Evolutionary conservation across 2,329 filamentous ascomycete species (phyloP).

Genomic region (Neurospora sp.): DNA sequence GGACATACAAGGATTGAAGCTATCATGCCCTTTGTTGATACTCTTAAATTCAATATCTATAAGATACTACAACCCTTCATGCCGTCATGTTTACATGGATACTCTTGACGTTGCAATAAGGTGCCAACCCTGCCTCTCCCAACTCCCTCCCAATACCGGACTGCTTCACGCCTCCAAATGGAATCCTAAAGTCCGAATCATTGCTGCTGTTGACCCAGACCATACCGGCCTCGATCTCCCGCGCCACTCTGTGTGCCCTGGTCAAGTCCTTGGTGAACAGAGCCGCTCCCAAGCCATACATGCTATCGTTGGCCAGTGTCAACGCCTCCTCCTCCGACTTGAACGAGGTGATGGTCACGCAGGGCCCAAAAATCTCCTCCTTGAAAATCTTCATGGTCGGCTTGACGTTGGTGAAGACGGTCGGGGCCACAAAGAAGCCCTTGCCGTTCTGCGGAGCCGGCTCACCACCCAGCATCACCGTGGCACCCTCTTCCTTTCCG

Average conservation of each 20-base stretch:
- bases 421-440: constrained; percentile 26
- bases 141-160: constrained; percentile 28
- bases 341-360: constrained; percentile 25
- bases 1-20: background rate
- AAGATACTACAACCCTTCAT: constrained; percentile 2
- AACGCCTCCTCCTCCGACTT: constrained; percentile 28
- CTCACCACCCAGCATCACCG: constrained; percentile 50
- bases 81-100: constrained; percentile 27
- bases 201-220: constrained; percentile 38
- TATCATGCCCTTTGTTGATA: background rate
- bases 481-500: constrained; percentile 58
- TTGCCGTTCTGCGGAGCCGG: constrained; percentile 41
- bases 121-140: constrained; percentile 25
- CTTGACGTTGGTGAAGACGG: constrained; percentile 26
- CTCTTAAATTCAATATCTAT: background rate
- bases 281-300: constrained; percentile 46
- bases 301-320: constrained; percentile 32
- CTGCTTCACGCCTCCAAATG: constrained; percentile 33
- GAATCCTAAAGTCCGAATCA: constrained; percentile 40
- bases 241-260: constrained; percentile 32
- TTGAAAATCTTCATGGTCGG: constrained; percentile 25
- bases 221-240: constrained; percentile 47
- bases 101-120: constrained; percentile 27
- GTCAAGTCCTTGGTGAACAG: constrained; percentile 48
- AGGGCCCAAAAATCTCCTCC: constrained; percentile 29